phyloP scores from a whole-genome alignment of 2,329 filamentous ascomycete genomes.

The Trichoderma sp. region DNA sequence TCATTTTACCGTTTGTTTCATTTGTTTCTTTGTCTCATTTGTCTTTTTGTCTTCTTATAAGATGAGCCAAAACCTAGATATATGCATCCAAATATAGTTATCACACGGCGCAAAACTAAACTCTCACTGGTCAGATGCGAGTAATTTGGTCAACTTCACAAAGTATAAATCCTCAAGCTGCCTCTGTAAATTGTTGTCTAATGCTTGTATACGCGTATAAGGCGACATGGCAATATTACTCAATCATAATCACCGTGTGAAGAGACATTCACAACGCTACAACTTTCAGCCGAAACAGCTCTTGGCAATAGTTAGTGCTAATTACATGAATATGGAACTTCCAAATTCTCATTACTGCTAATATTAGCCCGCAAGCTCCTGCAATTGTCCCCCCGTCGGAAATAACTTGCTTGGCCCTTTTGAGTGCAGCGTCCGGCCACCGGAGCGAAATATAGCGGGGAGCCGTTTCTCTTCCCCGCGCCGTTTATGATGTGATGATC shows the following conservation, averaged over 20 bases:
- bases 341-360: neutral
- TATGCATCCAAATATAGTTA: neutral
- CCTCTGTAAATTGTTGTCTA: neutral
- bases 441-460: slow-evolving; percentile 15
- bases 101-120: neutral
- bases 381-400: slow-evolving; percentile 17
- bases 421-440: slow-evolving; percentile 8
- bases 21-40: neutral
- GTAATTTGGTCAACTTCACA: neutral
- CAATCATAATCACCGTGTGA: neutral
- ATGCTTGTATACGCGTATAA: neutral
- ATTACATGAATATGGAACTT: neutral
- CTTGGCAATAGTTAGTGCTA: neutral
- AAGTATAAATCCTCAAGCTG: neutral
- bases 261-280: neutral
- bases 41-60: neutral
- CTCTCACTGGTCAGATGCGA: neutral
- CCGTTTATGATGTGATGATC: slow-evolving; percentile 16
- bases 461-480: slow-evolving; percentile 17
- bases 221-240: neutral
- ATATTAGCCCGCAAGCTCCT: slow-evolving; percentile 9
- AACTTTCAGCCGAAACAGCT: slow-evolving; percentile 8
- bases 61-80: neutral
- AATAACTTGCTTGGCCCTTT: slow-evolving; percentile 17
- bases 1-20: neutral